A percentile compares a stretch with the other conserved stretches of the same genome.
Evolutionary conservation across 257 asterid genomes (phyloP).

Genomic region (Primulina eburnea): DNA sequence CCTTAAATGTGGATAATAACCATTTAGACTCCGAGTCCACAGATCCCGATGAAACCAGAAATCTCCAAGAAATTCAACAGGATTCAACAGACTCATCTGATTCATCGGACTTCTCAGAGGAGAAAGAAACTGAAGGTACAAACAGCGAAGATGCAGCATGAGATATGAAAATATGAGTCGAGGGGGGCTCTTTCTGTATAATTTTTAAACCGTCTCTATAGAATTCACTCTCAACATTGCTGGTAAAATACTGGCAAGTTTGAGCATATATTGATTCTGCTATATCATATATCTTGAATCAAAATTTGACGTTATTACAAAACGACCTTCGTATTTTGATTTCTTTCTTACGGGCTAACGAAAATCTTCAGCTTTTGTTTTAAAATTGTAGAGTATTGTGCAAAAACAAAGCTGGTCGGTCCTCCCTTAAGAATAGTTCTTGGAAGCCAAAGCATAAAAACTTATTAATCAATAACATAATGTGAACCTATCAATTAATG

Average conservation of each 20-base stretch:
- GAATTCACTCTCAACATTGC: conserved; percentile 29
- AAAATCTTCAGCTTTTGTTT: no score
- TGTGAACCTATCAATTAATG: conserved; percentile 27
- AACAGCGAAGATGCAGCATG: conserved; percentile 64
- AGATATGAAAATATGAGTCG: conserved; percentile 26
- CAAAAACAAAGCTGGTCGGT: no score
- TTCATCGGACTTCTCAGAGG: conserved; percentile 56
- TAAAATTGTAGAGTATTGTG: no score
- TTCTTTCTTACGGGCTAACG: no score
- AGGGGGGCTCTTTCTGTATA: conserved; percentile 23
- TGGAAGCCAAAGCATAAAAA: conserved; percentile 23
- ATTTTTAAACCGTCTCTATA: conserved; percentile 25
- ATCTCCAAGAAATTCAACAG: conserved; percentile 48
- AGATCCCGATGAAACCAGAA: conserved; percentile 33
- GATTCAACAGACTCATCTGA: conserved; percentile 54
- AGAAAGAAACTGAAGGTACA: conserved; percentile 61
- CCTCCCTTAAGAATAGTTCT: no score
- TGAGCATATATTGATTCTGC: conserved; percentile 26
- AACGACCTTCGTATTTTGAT: no score
- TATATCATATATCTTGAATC: conserved; percentile 8
- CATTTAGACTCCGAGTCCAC: conserved; percentile 30
- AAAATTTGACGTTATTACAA: neutral
- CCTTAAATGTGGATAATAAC: conserved; percentile 13
- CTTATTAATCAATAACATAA: conserved; percentile 4
- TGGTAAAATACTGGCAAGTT: conserved; percentile 33